Percentiles rank a stretch among this genome's conserved stretches.
Evolutionary conservation across 192 early-diverging fungal genomes (phyloP).

Genomic region (Mortierella antarctica): DNA sequence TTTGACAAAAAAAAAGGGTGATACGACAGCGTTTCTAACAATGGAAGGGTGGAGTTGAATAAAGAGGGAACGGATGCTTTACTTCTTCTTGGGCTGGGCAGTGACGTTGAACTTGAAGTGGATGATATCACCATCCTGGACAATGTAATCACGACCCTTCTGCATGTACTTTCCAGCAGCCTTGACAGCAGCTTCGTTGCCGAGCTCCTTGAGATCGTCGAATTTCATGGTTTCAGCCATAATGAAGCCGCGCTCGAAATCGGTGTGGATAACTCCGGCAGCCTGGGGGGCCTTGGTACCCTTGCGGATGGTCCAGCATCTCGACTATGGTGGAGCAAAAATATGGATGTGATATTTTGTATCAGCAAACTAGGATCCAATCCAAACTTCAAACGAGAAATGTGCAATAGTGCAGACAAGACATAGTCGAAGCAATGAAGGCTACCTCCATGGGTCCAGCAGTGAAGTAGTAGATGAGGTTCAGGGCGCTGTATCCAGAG

Average conservation of each 20-base stretch:
- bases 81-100: constrained; percentile 62
- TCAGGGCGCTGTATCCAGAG: constrained; percentile 88
- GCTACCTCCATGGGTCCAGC: constrained; percentile 91
- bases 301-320: constrained; percentile 62
- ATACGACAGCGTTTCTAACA: too few relatives aligned
- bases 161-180: constrained; percentile 88
- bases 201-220: constrained; percentile 85
- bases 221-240: constrained; percentile 94
- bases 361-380: neutral
- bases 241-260: constrained; percentile 90
- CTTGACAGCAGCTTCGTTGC: constrained; percentile 92
- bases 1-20: too few relatives aligned
- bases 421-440: constrained; percentile 80
- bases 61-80: constrained; percentile 1
- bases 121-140: constrained; percentile 94
- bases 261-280: constrained; percentile 91
- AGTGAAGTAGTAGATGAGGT: constrained; percentile 95
- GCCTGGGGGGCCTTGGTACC: constrained; percentile 90
- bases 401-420: neutral
- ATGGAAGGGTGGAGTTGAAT: too few relatives aligned
- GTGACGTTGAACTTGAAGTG: constrained; percentile 76
- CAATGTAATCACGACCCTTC: constrained; percentile 93
- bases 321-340: constrained; percentile 11
- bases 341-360: neutral
- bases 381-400: neutral